Percentiles rank a stretch among this genome's conserved stretches.
phyloP scores from a whole-genome alignment of 2,329 filamentous ascomycete species.

The Colletotrichum echinochloae region DNA sequence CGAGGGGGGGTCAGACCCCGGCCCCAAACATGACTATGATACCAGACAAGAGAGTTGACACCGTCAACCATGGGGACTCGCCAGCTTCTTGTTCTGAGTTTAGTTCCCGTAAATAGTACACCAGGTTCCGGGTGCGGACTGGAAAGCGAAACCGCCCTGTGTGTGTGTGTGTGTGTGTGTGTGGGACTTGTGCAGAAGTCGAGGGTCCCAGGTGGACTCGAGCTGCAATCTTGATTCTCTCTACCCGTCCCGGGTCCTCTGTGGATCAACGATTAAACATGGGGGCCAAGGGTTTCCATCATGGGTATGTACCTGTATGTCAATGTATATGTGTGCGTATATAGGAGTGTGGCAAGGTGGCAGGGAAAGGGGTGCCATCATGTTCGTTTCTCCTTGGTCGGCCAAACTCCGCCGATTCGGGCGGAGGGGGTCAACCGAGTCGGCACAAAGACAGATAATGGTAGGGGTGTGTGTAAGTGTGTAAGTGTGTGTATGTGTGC shows the following conservation, averaged over 20 bases:
- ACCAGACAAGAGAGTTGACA: neutral
- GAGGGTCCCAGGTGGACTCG: neutral
- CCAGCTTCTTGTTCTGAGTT: neutral
- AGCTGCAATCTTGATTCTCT: neutral
- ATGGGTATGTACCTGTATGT: neutral
- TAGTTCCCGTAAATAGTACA: neutral
- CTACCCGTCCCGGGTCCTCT: neutral
- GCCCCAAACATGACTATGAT: neutral
- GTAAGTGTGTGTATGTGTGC: too few species aligned
- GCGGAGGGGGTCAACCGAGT: neutral
- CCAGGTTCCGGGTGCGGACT: too few species aligned
- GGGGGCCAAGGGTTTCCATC: neutral
- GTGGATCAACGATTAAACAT: neutral
- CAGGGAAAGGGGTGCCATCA: neutral
- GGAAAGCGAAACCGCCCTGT: neutral
- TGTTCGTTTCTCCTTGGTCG: neutral
- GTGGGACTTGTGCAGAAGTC: neutral
- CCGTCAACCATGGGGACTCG: too few species aligned
- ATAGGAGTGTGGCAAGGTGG: neutral
- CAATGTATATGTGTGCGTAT: neutral
- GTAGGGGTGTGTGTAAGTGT: neutral
- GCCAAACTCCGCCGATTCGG: slow-evolving; percentile 3
- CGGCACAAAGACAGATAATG: neutral
- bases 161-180: too few species aligned
- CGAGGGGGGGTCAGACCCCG: neutral